phyloP scores from a whole-genome alignment of 2,329 filamentous ascomycete species.

The Podosphaera xanthii region DNA sequence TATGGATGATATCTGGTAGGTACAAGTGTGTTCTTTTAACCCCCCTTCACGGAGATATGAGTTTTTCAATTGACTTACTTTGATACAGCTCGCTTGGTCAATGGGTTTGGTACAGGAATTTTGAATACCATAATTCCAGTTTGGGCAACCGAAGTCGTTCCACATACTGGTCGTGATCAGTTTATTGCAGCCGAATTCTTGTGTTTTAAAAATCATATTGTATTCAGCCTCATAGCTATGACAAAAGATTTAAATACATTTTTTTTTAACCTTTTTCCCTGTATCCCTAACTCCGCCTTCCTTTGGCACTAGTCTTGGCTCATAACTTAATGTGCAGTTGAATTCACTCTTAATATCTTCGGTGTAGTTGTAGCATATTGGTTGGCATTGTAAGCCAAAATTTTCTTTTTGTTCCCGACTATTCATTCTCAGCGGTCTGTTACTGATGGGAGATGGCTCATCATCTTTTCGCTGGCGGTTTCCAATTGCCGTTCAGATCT shows the following conservation, averaged over 20 bases:
- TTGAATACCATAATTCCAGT: conserved; percentile 21
- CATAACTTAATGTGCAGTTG: no score
- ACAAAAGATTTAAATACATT: no score
- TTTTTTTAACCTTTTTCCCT: no score
- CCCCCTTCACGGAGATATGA: no score
- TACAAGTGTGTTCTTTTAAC: no score
- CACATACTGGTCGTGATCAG: conserved; percentile 42
- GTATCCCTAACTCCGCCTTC: no score
- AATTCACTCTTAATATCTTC: conserved; percentile 53
- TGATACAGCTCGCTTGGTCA: conserved; percentile 20
- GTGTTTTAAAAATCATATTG: no score
- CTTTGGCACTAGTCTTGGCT: no score
- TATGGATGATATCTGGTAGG: conserved; percentile 42
- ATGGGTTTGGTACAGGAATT: conserved; percentile 20
- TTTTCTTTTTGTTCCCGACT: conserved; percentile 14
- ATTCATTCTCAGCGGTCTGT: conserved; percentile 20
- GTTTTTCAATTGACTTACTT: conserved; percentile 1
- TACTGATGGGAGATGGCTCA: no score
- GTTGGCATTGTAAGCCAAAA: conserved; percentile 19
- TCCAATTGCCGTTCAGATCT: conserved; percentile 18
- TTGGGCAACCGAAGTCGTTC: conserved; percentile 25
- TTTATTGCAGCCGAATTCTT: conserved; percentile 49
- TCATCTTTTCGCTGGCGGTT: conserved; percentile 9
- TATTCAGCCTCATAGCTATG: no score
- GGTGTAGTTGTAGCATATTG: conserved; percentile 43